Conservation (phyloP, 2,329 filamentous ascomycete species). For the Cryphonectria naterciae region DNA sequence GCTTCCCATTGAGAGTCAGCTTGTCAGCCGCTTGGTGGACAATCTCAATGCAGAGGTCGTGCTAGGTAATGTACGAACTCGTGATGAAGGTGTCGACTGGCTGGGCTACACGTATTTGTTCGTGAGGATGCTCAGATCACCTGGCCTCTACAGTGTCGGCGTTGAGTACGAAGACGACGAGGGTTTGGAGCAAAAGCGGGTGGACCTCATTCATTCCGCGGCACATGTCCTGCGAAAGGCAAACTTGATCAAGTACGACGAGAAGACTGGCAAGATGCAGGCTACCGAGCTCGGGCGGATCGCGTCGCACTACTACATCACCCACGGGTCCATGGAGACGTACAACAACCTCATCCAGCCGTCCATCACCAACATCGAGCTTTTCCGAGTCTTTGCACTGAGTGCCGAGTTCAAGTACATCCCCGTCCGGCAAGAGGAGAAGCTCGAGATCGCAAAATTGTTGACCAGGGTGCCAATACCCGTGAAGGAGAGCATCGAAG, state of each 20-base stretch:
- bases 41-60: constrained; percentile 97
- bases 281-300: constrained; percentile 93
- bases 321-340: constrained; percentile 92
- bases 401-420: constrained; percentile 99
- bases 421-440: constrained; percentile 95
- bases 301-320: constrained; percentile 98
- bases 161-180: constrained; percentile 94
- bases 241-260: constrained; percentile 91
- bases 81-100: constrained; percentile 99
- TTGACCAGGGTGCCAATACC: constrained; percentile 89
- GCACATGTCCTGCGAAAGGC: constrained; percentile 85
- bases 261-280: constrained; percentile 85
- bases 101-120: constrained; percentile 98
- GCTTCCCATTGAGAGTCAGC: constrained; percentile 94
- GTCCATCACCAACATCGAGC: constrained; percentile 88
- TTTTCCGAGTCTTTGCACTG: constrained; percentile 94
- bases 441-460: constrained; percentile 91
- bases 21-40: constrained; percentile 90
- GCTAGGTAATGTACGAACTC: constrained; percentile 85
- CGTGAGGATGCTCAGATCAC: constrained; percentile 94
- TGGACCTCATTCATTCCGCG: constrained; percentile 96
- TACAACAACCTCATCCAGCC: constrained; percentile 96
- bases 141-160: constrained; percentile 92
- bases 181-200: constrained; percentile 90
- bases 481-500: constrained; percentile 96